phyloP scores from a whole-genome alignment of 768 basidiomycete genomes.

The Mycena alexandri region DNA sequence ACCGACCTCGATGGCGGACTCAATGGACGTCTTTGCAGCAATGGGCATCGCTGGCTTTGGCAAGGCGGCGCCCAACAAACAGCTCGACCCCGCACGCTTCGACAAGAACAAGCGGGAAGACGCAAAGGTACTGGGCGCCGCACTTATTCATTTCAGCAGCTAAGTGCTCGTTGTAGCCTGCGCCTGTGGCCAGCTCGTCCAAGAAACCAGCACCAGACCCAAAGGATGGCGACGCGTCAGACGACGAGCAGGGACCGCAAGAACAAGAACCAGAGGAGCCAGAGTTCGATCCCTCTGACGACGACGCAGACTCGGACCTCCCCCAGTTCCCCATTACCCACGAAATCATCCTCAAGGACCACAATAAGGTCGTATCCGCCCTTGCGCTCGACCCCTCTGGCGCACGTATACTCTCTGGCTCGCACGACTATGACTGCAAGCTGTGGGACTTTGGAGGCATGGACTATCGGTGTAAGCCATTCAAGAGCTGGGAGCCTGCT shows the following conservation, averaged over 20 bases:
- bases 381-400: slow-evolving; percentile 94
- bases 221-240: slow-evolving; percentile 42
- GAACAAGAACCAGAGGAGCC: slow-evolving; percentile 55
- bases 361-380: slow-evolving; percentile 95
- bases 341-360: slow-evolving; percentile 93
- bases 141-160: background rate
- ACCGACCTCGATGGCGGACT: slow-evolving; percentile 57
- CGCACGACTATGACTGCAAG: slow-evolving; percentile 98
- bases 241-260: slow-evolving; percentile 42
- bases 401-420: slow-evolving; percentile 90
- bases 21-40: slow-evolving; percentile 76
- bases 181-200: slow-evolving; percentile 35
- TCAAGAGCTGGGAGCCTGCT: slow-evolving; percentile 96
- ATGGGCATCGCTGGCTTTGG: slow-evolving; percentile 92
- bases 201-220: slow-evolving; percentile 37
- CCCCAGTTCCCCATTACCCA: slow-evolving; percentile 89
- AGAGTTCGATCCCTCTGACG: slow-evolving; percentile 73
- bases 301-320: slow-evolving; percentile 60
- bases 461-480: slow-evolving; percentile 90
- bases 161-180: slow-evolving; percentile 15
- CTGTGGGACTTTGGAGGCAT: slow-evolving; percentile 99
- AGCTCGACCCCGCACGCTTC: slow-evolving; percentile 82
- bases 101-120: slow-evolving; percentile 79
- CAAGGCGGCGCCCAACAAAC: slow-evolving; percentile 73
- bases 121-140: slow-evolving; percentile 39